Percentiles rank a stretch among this genome's conserved stretches.
These are phyloP conservation scores for Sesbania bispinosa DNA, from an alignment of 306 rosid genomes.

Conservation along the genomic window DNA sequence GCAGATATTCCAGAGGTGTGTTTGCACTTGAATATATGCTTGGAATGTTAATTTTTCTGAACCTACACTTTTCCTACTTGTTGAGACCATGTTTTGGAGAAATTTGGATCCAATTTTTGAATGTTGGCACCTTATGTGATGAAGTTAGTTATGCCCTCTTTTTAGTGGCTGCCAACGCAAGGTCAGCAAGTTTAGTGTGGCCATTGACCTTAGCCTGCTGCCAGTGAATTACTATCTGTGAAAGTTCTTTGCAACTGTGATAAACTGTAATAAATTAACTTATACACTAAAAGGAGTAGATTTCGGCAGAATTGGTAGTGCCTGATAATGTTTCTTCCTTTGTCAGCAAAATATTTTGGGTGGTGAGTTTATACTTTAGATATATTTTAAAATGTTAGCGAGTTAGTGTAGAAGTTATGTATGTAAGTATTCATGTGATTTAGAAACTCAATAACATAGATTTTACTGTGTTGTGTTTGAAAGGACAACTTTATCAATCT, in stretches of 20 bases:
- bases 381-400: neutral
- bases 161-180: slow-evolving; percentile 4
- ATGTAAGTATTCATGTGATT: neutral
- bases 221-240: neutral
- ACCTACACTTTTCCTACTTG: neutral
- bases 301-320: neutral
- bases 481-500: neutral
- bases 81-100: neutral
- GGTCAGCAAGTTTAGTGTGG: neutral
- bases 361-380: neutral
- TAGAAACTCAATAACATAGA: neutral
- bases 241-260: neutral
- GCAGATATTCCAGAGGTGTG: slow-evolving; percentile 64
- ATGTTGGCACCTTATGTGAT: slow-evolving; percentile 7
- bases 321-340: neutral
- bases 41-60: slow-evolving; percentile 3
- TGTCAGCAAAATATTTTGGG: neutral
- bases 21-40: slow-evolving; percentile 17
- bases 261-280: neutral
- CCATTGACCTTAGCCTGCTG: neutral
- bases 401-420: neutral
- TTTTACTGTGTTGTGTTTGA: slow-evolving; percentile 7
- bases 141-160: neutral
- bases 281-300: neutral
- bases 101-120: neutral